phyloP scores from a whole-genome alignment of 1,284 basidiomycete species.

The Ganoderma sinense region DNA sequence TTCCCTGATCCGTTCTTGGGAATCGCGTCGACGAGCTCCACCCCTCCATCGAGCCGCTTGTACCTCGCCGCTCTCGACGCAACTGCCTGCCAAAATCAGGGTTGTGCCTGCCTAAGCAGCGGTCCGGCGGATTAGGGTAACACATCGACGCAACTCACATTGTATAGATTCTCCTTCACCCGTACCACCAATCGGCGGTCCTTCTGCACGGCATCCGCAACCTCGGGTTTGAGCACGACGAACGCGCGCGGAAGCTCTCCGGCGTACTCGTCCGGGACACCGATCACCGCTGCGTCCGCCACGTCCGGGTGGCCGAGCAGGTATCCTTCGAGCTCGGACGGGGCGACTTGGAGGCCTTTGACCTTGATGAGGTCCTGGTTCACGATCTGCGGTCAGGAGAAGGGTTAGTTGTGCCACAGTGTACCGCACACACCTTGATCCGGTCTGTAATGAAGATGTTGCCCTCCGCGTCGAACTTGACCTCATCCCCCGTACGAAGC shows the following conservation, averaged over 20 bases:
- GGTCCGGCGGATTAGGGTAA: too few relatives aligned
- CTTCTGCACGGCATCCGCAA: constrained; percentile 13
- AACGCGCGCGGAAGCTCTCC: constrained; percentile 55
- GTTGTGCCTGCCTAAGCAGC: too few relatives aligned
- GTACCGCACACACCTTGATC: constrained; percentile 56
- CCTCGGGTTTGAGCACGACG: constrained; percentile 41
- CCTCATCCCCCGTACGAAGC: constrained; percentile 78
- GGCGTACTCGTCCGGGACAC: constrained; percentile 53
- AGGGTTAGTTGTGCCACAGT: not conserved
- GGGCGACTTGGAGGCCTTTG: constrained; percentile 43
- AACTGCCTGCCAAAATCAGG: constrained; percentile 33
- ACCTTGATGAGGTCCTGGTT: constrained; percentile 41
- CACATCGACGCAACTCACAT: constrained; percentile 51
- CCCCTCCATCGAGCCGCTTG: constrained; percentile 8
- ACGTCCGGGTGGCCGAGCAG: constrained; percentile 75
- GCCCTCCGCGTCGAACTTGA: constrained; percentile 58
- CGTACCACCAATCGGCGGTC: constrained; percentile 10
- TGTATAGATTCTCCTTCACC: constrained; percentile 14
- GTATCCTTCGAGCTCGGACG: constrained; percentile 56
- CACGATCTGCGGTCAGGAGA: constrained; percentile 23
- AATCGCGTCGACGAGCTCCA: not conserved
- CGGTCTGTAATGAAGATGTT: constrained; percentile 75
- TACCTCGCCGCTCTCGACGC: not conserved
- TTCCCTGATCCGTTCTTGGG: not conserved
- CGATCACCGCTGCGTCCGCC: constrained; percentile 67